Base-by-base conservation (phyloP, 371 early-diverging fungal genomes). In the Circinella umbellata region DNA sequence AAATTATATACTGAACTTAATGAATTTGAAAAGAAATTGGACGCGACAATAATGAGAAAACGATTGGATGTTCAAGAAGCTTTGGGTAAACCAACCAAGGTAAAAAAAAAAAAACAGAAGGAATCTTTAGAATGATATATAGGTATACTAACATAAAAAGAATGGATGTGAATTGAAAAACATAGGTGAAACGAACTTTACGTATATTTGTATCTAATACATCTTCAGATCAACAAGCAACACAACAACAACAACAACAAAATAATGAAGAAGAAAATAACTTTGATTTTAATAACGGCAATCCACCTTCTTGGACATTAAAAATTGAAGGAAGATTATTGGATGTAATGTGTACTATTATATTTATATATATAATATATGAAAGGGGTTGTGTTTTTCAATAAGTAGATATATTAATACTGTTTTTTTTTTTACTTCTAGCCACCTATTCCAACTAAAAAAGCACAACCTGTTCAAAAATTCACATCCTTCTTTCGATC, bases 121-220 rank as follows among this genome's bases (percentile, higher is more conserved):
- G 53, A 35, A 47, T 47, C 1, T 47, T 47, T 47, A 10, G 9
- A 66, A 14, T 17, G 51, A 53, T 27, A 38, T 61, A 17, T 1
- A 27, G 2, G 27, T 1, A 27, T 27, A 27, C 27, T 27, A 27
- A 27, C 27, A 27, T 27, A 27, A 27, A 27, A 27, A 27, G 27
- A 27, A 27, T 27, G 0, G 27, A 27, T 27, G 27, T 27, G 27
- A 27, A 27, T 64, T 80, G 93, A 34, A 18, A 11, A 17, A n/a
- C 1, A 18, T 5, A 57, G 90, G 80, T 87, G 63, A 93, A 92
- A 77, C 89, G 95, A 35, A 92, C 90, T 4, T 77, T 98, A 77
- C 90, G 99, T 55, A 80, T 98, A 9, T 97, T 95, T 73, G 77
- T 98, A 61, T 96, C 96, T 47, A 97, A 98, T 75, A 81, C 89